Conservation (phyloP, 2,329 filamentous ascomycete genomes). For the Epichloe gansuensis region DNA sequence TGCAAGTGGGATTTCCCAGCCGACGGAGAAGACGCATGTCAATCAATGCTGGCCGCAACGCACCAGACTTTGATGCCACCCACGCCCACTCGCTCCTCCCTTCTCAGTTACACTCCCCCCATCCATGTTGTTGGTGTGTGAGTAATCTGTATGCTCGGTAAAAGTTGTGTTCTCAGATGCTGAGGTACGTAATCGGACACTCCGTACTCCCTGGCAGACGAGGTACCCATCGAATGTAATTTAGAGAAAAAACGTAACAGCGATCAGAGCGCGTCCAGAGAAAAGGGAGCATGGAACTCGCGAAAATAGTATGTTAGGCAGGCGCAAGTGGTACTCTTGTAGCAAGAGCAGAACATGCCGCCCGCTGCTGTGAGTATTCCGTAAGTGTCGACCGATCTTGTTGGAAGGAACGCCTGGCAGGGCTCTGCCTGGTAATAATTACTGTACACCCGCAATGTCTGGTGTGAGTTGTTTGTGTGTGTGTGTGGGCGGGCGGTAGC, state of each 20-base stretch:
- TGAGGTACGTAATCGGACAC: too few relatives aligned
- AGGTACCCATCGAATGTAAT: too few relatives aligned
- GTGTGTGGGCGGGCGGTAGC: not conserved
- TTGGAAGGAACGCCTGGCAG: not conserved
- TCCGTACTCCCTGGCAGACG: not conserved
- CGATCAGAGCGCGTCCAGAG: not conserved
- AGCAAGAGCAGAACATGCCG: not conserved
- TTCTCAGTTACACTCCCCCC: not conserved
- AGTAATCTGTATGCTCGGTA: not conserved
- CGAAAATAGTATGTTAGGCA: not conserved
- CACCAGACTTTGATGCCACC: not conserved
- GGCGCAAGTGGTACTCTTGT: not conserved
- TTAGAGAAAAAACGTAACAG: too few relatives aligned
- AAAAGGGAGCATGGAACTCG: not conserved
- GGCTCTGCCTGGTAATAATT: not conserved
- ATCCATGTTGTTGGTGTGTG: not conserved
- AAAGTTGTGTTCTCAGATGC: not conserved
- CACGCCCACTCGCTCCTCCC: constrained; percentile 1
- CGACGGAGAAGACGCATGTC: not conserved
- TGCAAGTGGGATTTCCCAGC: not conserved
- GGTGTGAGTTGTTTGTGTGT: not conserved
- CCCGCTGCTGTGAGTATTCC: not conserved
- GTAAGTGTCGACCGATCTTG: not conserved
- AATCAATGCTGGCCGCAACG: not conserved
- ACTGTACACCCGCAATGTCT: not conserved